Base-by-base conservation (phyloP, 2,329 filamentous ascomycete genomes). In the Emmonsia crescens region DNA sequence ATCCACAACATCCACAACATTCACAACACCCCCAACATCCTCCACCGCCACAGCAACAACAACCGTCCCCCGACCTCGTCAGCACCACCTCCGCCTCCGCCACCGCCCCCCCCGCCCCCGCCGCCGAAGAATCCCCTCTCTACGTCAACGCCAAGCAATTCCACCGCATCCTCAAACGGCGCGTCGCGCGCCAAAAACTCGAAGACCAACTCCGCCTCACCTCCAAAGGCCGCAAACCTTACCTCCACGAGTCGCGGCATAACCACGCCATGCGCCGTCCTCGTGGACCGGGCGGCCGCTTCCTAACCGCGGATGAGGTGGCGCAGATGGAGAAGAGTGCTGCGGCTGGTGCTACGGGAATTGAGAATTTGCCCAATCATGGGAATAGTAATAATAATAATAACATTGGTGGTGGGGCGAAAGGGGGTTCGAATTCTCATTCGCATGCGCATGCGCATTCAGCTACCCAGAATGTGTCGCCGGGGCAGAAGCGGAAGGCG, bases 131-230 rank as follows among this genome's bases (percentile, higher is more conserved):
- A 72, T 93, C 93, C 0, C 94, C 94, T 0, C 80, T 99, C 0
- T 99, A 99, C 69, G 94, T 99, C 70, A 99, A 99, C 70, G 94
- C 94, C 5, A 99, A 99, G 75, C 94, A 99, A 71, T 99, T 99
- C 68, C 94, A 99, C 73, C 89, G 94, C 31, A 99, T 99, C 57
- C 77, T 99, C 60, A 97, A 99, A 80, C 85, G 94, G 62, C 85
- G 94, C 63, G 91, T 97, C 65, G 94, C 94, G 6, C 85, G 94
- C 40, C 94, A 97, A 75, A 91, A 90, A 73, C 81, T 99, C 19
- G 94, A 99, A 74, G 94, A 99, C 74, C 89, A 92, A 60, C 78
- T 99, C 51, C 85, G 94, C 49, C 79, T 97, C 62, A 97, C 94
- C 0, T 95, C 89, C 10, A 99, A 99, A 77, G 93, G 93, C 31